Conservation (phyloP, 192 early-diverging fungal species). For the Backusella tuberculispora region DNA sequence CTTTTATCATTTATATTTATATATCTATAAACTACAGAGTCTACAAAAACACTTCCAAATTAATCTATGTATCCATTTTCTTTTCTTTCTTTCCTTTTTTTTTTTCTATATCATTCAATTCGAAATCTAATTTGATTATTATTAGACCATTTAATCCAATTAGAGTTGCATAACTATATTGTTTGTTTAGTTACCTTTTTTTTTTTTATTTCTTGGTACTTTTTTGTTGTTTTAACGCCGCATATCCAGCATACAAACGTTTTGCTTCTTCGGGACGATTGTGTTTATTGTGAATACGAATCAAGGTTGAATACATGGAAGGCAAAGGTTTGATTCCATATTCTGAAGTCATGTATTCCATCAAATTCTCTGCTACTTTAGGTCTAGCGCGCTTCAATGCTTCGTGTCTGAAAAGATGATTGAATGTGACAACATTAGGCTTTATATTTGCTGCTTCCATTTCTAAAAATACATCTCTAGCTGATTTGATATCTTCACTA, state of each 20-base stretch:
- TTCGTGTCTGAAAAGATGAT: slow-evolving; percentile 42
- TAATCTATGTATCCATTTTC: background rate
- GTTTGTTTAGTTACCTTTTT: background rate
- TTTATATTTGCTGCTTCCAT: slow-evolving; percentile 34
- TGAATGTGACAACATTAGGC: slow-evolving; percentile 42
- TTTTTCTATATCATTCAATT: too few relatives aligned
- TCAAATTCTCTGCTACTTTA: slow-evolving; percentile 27
- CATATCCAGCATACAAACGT: slow-evolving; percentile 28
- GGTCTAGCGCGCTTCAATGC: slow-evolving; percentile 31
- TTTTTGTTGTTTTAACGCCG: background rate
- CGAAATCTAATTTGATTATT: too few relatives aligned
- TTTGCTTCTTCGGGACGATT: slow-evolving; percentile 36
- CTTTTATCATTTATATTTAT: too few relatives aligned
- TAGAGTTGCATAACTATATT: too few relatives aligned
- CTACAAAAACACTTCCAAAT: too few relatives aligned
- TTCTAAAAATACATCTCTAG: slow-evolving; percentile 32
- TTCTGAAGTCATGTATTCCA: slow-evolving; percentile 34
- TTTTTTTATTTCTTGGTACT: background rate
- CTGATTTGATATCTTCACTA: slow-evolving; percentile 28
- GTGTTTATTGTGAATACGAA: slow-evolving; percentile 36
- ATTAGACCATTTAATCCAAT: too few relatives aligned
- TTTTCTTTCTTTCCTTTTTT: background rate
- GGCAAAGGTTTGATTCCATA: slow-evolving; percentile 32
- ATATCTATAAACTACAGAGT: too few relatives aligned
- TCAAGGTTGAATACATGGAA: slow-evolving; percentile 36